Conservation (phyloP, 306 rosid species). For the Trifolium fragiferum region DNA sequence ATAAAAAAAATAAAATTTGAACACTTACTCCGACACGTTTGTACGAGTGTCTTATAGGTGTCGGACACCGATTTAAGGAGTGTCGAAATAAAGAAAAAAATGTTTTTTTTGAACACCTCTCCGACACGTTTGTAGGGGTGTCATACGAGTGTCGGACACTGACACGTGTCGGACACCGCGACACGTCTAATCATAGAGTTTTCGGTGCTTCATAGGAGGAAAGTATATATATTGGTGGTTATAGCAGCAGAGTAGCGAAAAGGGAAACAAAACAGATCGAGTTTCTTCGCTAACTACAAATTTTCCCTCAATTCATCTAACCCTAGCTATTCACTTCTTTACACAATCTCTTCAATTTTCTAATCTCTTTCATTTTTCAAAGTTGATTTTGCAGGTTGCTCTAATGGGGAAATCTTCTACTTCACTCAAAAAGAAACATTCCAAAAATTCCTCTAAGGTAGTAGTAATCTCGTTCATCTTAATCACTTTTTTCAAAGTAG, state of each 20-base stretch:
- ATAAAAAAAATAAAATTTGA: too few relatives aligned
- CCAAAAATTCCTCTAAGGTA: constrained; percentile 76
- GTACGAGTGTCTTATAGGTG: too few relatives aligned
- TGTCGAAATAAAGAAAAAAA: too few relatives aligned
- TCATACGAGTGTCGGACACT: too few relatives aligned
- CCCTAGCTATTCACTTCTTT: constrained; percentile 17
- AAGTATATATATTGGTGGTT: background rate
- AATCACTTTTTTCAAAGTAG: constrained; percentile 4
- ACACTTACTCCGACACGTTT: too few relatives aligned
- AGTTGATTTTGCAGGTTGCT: constrained; percentile 57
- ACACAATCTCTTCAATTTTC: background rate
- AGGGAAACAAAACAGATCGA: background rate
- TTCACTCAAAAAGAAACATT: constrained; percentile 66
- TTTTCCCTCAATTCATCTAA: background rate
- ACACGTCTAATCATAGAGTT: too few relatives aligned
- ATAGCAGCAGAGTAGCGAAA: background rate
- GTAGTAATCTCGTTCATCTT: background rate
- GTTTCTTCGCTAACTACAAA: constrained; percentile 14
- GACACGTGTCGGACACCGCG: too few relatives aligned
- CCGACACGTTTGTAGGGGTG: too few relatives aligned
- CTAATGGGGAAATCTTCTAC: constrained; percentile 81
- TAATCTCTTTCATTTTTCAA: constrained; percentile 32
- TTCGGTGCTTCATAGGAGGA: too few relatives aligned
- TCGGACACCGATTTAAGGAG: too few relatives aligned
- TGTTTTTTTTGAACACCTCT: too few relatives aligned